Evolutionary conservation across 176 grass and related monocot species (phyloP).

Genomic region (Tuctoria greenei): DNA sequence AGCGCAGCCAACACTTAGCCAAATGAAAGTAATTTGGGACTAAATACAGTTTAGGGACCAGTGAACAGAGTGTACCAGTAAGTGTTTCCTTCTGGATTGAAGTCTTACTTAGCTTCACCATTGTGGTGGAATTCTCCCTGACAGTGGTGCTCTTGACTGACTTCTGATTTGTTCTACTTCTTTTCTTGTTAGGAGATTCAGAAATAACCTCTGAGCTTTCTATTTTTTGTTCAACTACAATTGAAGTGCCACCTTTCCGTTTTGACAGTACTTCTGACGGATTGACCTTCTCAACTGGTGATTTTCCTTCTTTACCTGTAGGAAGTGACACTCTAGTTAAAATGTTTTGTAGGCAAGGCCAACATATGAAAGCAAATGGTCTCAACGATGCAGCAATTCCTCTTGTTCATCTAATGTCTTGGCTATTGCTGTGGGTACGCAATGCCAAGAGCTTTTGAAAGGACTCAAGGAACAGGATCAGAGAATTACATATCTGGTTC

Average conservation of each 20-base stretch:
- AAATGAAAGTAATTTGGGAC: constrained; percentile 30
- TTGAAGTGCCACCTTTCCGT: constrained; percentile 59
- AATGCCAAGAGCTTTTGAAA: neutral
- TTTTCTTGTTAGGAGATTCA: constrained; percentile 58
- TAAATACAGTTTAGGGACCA: neutral
- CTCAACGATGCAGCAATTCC: neutral
- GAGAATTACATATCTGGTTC: neutral
- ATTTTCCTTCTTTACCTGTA: constrained; percentile 38
- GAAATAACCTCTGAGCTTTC: constrained; percentile 45
- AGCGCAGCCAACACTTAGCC: constrained; percentile 18
- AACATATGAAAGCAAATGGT: neutral
- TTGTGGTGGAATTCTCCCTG: constrained; percentile 36
- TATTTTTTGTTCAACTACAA: constrained; percentile 51
- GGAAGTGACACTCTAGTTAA: neutral
- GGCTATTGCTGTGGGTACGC: neutral
- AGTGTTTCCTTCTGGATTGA: constrained; percentile 42
- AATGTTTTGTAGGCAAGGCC: neutral
- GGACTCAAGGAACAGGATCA: neutral
- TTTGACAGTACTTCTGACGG: constrained; percentile 42
- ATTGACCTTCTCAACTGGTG: constrained; percentile 26
- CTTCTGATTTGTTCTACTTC: constrained; percentile 61
- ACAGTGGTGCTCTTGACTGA: constrained; percentile 33
- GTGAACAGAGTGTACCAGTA: constrained; percentile 41
- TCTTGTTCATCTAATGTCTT: neutral
- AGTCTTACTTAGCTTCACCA: constrained; percentile 46